Base-by-base conservation (phyloP, 2,329 filamentous ascomycete genomes). In the Truncatella angustata region DNA sequence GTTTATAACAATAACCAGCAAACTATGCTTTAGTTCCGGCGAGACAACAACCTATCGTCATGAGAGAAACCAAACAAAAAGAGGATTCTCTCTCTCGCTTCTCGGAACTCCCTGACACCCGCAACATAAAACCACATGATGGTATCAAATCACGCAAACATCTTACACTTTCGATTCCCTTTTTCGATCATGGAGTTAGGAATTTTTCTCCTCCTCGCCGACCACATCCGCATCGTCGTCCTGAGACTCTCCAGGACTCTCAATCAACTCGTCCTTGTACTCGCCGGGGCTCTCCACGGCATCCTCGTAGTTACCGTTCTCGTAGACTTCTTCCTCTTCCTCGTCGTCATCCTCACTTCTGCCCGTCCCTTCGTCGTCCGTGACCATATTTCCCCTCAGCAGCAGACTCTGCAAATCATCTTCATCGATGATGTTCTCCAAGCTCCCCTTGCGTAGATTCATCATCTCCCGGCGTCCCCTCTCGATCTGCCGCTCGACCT, bases 401-500 rank as follows among this genome's bases (percentile, higher is more conserved):
- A 85, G 56, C 32, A 85, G 61, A 50, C 73, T 78, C 56, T 70
- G 69, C 49, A 86, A 61, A 55, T 86, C 81, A 49, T 85, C 82
- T 57, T 84, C 80, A 56, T 80, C 84, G 35, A 85, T 65, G 6
- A 86, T 81, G 34, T 78, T 82, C 63, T 85, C 80, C 35, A 84
- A 75, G 51, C 79, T 81, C 4, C 77, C 77, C 51, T 78, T 66
- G 49, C 79, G 64, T 11, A 72, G 64, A 58, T 73, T 72, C 52
- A 80, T 68, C 32, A 81, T 82, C 63, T 80, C 78, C 46, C 73
- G 68, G 16, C 84, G 70, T 1, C 83, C 85, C 55, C 73, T 68
- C 62, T 87, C 83, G n/a, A 87, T 77, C 45, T 79, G 60, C 46
- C 86, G 79, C 72, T 99, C 94, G 7, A 97, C 77, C 62, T 90